Percentiles rank a stretch among this genome's conserved stretches.
Conservation (phyloP, 768 basidiomycete species). For the Pisolithus tinctorius region DNA sequence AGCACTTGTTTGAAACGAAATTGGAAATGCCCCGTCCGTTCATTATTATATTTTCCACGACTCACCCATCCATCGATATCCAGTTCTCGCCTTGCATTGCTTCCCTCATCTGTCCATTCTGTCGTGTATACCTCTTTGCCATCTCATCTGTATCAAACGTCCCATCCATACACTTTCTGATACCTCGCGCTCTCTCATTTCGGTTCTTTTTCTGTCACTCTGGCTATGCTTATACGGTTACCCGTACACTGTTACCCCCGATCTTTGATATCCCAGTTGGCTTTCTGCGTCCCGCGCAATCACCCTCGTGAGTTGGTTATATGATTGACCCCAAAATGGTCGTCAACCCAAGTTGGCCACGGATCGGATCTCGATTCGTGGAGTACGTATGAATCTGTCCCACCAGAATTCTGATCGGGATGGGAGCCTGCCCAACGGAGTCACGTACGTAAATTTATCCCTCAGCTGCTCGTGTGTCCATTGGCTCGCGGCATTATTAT, state of each 20-base stretch:
- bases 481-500: background rate
- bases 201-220: conserved; percentile 8
- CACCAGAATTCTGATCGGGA: conserved; percentile 30
- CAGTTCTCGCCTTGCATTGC: conserved; percentile 29
- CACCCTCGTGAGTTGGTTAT: background rate
- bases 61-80: conserved; percentile 22
- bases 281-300: background rate
- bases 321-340: background rate
- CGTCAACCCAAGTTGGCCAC: background rate
- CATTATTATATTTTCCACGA: conserved; percentile 25
- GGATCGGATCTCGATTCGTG: background rate
- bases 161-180: conserved; percentile 28
- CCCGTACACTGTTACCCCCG: conserved; percentile 31
- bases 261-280: conserved; percentile 27
- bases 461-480: background rate
- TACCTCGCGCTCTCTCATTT: conserved; percentile 20
- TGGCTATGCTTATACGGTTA: conserved; percentile 30
- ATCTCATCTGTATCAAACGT: conserved; percentile 30
- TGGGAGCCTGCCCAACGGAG: conserved; percentile 1
- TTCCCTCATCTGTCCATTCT: conserved; percentile 25
- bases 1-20: conserved; percentile 24
- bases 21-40: conserved; percentile 28
- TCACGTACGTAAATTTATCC: conserved; percentile 6
- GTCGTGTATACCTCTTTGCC: conserved; percentile 30
- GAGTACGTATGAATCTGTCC: background rate